phyloP scores from a whole-genome alignment of 164 flowering plant species.

The Macadamia integrifolia region DNA sequence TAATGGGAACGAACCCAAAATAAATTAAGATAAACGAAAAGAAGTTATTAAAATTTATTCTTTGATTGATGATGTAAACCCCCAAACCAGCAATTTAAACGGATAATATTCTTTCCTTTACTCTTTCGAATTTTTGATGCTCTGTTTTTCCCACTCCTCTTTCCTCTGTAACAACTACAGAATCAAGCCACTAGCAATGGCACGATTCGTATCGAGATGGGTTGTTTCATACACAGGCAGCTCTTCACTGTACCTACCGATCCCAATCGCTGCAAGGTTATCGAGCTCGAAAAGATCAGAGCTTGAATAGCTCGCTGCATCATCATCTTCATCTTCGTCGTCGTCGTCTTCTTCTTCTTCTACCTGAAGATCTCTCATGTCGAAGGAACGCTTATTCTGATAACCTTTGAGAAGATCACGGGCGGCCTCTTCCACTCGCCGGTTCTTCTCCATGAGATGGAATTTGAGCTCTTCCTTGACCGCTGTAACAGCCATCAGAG shows the following conservation, averaged over 20 bases:
- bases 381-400: conserved; percentile 25
- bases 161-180: conserved; percentile 34
- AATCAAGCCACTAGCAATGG: conserved; percentile 59
- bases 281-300: conserved; percentile 94
- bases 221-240: conserved; percentile 93
- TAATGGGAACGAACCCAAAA: background rate
- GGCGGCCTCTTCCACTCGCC: conserved; percentile 44
- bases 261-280: conserved; percentile 57
- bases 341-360: background rate
- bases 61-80: conserved; percentile 19
- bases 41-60: background rate
- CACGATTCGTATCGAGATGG: conserved; percentile 58
- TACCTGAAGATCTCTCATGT: conserved; percentile 17
- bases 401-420: conserved; percentile 40
- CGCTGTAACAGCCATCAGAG: conserved; percentile 5
- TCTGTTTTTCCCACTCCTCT: no score
- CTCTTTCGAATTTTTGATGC: background rate
- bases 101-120: background rate
- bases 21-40: background rate
- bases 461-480: conserved; percentile 24
- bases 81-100: conserved; percentile 38
- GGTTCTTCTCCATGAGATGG: conserved; percentile 34
- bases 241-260: conserved; percentile 63
- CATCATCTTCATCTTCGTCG: conserved; percentile 31
- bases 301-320: conserved; percentile 72